Percentiles rank a stretch among this genome's conserved stretches.
Conservation (phyloP, 352 stramenopile species). For the Aphanomyces astaci region DNA sequence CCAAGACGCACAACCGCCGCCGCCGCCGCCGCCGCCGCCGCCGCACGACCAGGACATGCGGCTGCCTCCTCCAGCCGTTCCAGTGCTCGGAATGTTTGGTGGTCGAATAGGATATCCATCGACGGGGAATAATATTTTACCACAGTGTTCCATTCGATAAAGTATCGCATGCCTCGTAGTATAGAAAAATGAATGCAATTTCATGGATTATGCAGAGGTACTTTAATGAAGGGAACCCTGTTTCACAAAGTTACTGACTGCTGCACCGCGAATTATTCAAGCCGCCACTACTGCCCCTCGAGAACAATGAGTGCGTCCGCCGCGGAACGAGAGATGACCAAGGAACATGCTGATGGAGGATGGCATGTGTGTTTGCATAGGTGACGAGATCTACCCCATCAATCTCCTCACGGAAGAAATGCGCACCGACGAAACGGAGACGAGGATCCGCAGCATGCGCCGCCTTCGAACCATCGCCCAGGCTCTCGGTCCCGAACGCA, state of each 20-base stretch:
- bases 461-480: slow-evolving; percentile 86
- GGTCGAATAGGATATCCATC: background rate
- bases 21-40: too few species aligned
- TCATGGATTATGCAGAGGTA: background rate
- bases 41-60: too few species aligned
- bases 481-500: slow-evolving; percentile 80
- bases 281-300: background rate
- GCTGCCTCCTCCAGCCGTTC: too few species aligned
- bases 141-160: too few species aligned
- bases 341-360: background rate
- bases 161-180: too few species aligned
- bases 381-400: slow-evolving; percentile 77
- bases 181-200: too few species aligned
- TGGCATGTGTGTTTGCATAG: background rate
- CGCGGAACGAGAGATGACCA: background rate
- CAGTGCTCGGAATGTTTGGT: too few species aligned
- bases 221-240: background rate
- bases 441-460: slow-evolving; percentile 91
- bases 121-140: too few species aligned
- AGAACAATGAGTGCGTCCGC: slow-evolving; percentile 14
- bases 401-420: slow-evolving; percentile 89
- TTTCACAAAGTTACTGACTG: slow-evolving; percentile 22
- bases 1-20: too few species aligned
- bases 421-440: slow-evolving; percentile 87
- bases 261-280: slow-evolving; percentile 7